Base-by-base conservation (phyloP, 1,284 basidiomycete genomes). In the Cryptococcus sp. region DNA sequence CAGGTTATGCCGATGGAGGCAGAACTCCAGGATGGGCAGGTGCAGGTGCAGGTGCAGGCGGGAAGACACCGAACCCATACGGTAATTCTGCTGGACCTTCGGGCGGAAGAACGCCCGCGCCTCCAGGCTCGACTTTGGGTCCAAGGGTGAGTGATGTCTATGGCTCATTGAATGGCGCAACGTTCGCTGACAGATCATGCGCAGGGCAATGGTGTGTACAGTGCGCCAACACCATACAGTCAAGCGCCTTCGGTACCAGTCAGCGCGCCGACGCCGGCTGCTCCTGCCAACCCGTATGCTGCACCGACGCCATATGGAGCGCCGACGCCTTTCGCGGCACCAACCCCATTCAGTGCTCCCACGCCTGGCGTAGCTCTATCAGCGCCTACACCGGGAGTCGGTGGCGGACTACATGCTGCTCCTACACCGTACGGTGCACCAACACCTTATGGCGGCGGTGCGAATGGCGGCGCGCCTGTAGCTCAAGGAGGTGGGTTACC, bases 61-160 rank as follows among this genome's bases (percentile, higher is more conserved):
- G 65, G 7, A 79, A 84, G 56, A 87, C 86, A 22, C 86, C 87
- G 5, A 86, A 87, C 70, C 83, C 86, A 8, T 84, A 84, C 65
- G 70, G 68, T 2, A 39, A 31, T 40, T 61, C 19, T 41, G 53
- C 59, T 52, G 62, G 62, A 27, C 62, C 61, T 40, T 57, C 66
- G 13, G 69, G 69, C 16, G 74, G 71, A 1, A 59, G 72, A 22
- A 75, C 74, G 11, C 77, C 78, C 7, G 72, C 74, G 1, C 71
- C 74, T 6, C 66, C 64, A 23, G 59, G 69, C 6, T 62, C 60
- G 39, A 56, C 68, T 16, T 64, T 82, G 73, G 56, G 72, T 53
- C 60, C 71, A 58, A 62, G 69, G 61, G 60, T 69, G 56, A 68
- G 66, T 56, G 22, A 39, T 55, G 31, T 56, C 60, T 20, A 20